Evolutionary conservation across 345 rosid genomes (phyloP).

Genomic region (Nasturtium officinale): DNA sequence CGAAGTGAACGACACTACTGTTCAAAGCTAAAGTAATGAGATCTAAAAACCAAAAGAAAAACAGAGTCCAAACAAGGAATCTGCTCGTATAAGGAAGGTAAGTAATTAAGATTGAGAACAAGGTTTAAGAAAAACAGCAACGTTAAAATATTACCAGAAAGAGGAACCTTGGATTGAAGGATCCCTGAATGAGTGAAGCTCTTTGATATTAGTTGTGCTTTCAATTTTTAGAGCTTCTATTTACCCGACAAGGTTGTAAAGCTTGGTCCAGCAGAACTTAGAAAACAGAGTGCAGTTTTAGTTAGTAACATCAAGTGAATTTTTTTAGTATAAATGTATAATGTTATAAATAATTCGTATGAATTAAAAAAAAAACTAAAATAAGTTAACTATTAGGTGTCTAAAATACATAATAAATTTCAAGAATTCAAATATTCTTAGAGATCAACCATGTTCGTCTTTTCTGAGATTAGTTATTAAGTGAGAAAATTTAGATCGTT

Average conservation of each 20-base stretch:
- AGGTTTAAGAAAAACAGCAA: background rate
- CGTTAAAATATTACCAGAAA: constrained; percentile 14
- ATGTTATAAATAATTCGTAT: background rate
- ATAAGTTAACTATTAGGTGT: background rate
- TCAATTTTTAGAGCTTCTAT: constrained; percentile 27
- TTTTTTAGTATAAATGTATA: too few species aligned
- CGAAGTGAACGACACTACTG: background rate
- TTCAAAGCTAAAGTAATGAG: background rate
- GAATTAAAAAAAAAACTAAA: background rate
- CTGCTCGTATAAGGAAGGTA: constrained; percentile 11
- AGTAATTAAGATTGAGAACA: background rate
- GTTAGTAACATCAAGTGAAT: background rate
- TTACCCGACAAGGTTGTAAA: constrained; percentile 33
- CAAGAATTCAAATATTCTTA: background rate
- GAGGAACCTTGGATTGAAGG: constrained; percentile 22
- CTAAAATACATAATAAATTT: background rate
- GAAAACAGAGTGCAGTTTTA: constrained; percentile 21
- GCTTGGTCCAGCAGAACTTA: constrained; percentile 20
- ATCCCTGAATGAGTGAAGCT: constrained; percentile 1
- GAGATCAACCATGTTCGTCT: background rate
- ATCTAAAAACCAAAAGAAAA: constrained; percentile 19
- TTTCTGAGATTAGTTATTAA: background rate
- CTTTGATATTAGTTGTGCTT: background rate
- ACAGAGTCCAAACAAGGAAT: constrained; percentile 16
- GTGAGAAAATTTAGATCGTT: background rate